Conservation (phyloP, 768 basidiomycete genomes). For the Phlebiopsis gigantea region DNA sequence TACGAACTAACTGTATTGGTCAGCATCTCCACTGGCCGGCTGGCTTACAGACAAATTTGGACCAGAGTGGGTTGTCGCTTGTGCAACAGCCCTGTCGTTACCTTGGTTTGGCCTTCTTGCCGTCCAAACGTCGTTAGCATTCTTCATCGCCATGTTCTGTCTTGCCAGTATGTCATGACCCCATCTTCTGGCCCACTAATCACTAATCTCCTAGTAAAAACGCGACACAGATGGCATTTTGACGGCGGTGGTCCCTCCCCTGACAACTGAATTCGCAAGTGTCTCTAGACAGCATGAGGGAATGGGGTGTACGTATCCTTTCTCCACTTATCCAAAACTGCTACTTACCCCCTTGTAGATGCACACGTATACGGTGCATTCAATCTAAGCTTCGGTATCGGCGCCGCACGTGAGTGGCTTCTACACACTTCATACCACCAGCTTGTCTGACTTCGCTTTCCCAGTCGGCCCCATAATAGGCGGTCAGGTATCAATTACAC, state of each 20-base stretch:
- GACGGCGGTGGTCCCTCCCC: constrained; percentile 52
- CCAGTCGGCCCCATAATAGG: constrained; percentile 68
- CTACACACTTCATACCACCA: background rate
- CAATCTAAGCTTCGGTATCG: constrained; percentile 66
- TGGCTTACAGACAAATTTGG: constrained; percentile 52
- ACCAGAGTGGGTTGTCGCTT: constrained; percentile 46
- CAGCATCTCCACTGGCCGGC: constrained; percentile 59
- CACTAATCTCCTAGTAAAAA: background rate
- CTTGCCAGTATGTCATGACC: constrained; percentile 44
- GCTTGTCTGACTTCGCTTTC: constrained; percentile 2
- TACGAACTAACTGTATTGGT: background rate
- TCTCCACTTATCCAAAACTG: background rate
- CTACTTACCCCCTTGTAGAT: constrained; percentile 34
- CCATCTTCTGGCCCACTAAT: background rate
- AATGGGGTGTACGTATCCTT: constrained; percentile 52
- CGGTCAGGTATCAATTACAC: constrained; percentile 43
- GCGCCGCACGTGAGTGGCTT: constrained; percentile 45
- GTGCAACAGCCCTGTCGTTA: constrained; percentile 44
- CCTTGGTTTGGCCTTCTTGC: constrained; percentile 63
- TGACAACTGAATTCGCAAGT: constrained; percentile 63
- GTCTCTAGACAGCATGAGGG: constrained; percentile 53
- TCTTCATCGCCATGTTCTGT: constrained; percentile 46
- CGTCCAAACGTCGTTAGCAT: constrained; percentile 38
- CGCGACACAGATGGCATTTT: constrained; percentile 51
- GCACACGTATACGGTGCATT: constrained; percentile 73